Conservation (phyloP, 805 yeast species). For the Babjeviella inositovora region DNA sequence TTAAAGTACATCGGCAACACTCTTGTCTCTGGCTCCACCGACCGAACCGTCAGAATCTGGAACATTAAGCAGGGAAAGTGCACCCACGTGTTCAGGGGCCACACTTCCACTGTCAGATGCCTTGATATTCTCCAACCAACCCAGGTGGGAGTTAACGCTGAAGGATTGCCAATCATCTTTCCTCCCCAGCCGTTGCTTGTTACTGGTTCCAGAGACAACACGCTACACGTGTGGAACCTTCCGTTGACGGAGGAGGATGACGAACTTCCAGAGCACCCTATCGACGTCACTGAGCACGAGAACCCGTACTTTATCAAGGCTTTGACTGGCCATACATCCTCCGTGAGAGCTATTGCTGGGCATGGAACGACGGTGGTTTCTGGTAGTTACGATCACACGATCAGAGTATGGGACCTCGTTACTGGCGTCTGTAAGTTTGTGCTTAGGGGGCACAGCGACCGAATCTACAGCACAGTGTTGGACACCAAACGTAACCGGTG, state of each 20-base stretch:
- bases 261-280: constrained; percentile 15
- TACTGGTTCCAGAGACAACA: constrained; percentile 27
- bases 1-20: constrained; percentile 73
- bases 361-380: constrained; percentile 71
- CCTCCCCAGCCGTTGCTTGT: constrained; percentile 54
- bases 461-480: constrained; percentile 78
- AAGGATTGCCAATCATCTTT: constrained; percentile 35
- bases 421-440: constrained; percentile 60
- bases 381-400: constrained; percentile 82
- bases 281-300: constrained; percentile 14
- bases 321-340: constrained; percentile 58
- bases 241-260: constrained; percentile 26
- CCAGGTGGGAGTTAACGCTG: constrained; percentile 42
- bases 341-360: constrained; percentile 82
- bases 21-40: constrained; percentile 88
- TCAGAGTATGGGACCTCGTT: constrained; percentile 83
- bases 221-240: constrained; percentile 29
- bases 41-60: constrained; percentile 90
- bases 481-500: constrained; percentile 68
- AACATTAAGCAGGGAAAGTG: constrained; percentile 72
- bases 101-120: constrained; percentile 86
- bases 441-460: constrained; percentile 71
- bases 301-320: constrained; percentile 58
- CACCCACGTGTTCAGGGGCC: constrained; percentile 85
- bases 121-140: constrained; percentile 66